phyloP scores from a whole-genome alignment of 1,284 basidiomycete species.

The Leccinum pachyderme region DNA sequence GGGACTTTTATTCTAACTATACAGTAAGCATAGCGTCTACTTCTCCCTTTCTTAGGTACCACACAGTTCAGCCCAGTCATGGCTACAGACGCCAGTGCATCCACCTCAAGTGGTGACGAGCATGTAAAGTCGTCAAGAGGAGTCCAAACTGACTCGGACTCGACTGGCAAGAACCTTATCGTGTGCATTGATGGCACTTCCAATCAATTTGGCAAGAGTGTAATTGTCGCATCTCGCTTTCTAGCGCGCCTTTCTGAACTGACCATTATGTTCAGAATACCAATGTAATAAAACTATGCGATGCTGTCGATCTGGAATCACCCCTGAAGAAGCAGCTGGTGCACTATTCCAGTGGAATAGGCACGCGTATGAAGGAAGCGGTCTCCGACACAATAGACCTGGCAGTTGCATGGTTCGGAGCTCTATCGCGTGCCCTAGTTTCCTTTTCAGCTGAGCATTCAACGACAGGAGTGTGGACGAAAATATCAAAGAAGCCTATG shows the following conservation, averaged over 20 bases:
- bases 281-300: constrained; percentile 36
- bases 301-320: constrained; percentile 21
- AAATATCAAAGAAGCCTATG: constrained; percentile 17
- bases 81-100: background rate
- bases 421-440: background rate
- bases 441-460: background rate
- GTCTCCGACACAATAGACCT: constrained; percentile 23
- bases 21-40: no score
- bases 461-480: constrained; percentile 25
- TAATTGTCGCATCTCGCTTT: background rate
- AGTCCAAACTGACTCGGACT: background rate
- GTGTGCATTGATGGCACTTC: background rate
- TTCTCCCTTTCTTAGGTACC: no score
- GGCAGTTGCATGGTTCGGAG: constrained; percentile 26
- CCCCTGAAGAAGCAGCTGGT: constrained; percentile 22
- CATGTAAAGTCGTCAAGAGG: background rate
- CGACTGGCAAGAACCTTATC: background rate
- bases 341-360: constrained; percentile 34
- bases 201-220: background rate
- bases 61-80: background rate
- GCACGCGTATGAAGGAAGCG: constrained; percentile 12
- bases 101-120: background rate
- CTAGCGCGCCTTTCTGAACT: background rate
- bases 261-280: constrained; percentile 28
- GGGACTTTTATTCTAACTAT: no score